Percentiles rank a stretch among this genome's conserved stretches.
These are phyloP conservation scores for Pilatotrama ljubarskyi DNA, from an alignment of 768 basidiomycete species.

Conservation along the genomic window DNA sequence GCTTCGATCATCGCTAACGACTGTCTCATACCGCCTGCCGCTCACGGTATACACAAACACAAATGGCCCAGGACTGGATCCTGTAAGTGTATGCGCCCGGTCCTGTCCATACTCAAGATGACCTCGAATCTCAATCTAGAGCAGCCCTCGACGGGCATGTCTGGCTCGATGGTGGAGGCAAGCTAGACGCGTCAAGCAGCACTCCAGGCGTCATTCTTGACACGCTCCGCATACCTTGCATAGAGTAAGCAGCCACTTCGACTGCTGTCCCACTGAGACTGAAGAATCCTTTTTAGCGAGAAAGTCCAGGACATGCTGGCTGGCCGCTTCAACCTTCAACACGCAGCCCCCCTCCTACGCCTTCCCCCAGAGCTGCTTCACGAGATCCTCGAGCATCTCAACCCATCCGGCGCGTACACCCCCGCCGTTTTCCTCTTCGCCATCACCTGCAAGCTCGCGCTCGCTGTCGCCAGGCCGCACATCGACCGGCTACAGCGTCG, in stretches of 20 bases:
- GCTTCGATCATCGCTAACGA: too few relatives aligned
- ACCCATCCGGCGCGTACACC: not conserved
- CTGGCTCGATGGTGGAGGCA: not conserved
- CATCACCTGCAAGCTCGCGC: constrained; percentile 8
- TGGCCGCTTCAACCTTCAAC: not conserved
- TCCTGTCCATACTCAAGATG: not conserved
- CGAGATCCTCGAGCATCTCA: not conserved
- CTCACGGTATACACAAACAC: not conserved
- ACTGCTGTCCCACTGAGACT: not conserved
- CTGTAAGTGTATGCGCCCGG: not conserved
- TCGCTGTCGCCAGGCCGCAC: constrained; percentile 4
- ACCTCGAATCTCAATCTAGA: not conserved
- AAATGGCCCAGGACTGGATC: constrained; percentile 7
- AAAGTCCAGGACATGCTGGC: not conserved
- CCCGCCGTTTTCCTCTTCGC: constrained; percentile 9
- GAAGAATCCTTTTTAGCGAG: not conserved
- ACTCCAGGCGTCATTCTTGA: not conserved
- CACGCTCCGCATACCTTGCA: not conserved
- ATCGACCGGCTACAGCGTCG: constrained; percentile 5
- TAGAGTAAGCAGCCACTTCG: not conserved
- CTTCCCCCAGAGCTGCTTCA: constrained; percentile 18
- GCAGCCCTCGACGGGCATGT: constrained; percentile 9
- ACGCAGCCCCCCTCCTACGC: constrained; percentile 3
- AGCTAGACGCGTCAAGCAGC: not conserved
- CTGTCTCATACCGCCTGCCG: not conserved